Evolutionary conservation across 768 basidiomycete species (phyloP).

Genomic region (Suillus brevipes): DNA sequence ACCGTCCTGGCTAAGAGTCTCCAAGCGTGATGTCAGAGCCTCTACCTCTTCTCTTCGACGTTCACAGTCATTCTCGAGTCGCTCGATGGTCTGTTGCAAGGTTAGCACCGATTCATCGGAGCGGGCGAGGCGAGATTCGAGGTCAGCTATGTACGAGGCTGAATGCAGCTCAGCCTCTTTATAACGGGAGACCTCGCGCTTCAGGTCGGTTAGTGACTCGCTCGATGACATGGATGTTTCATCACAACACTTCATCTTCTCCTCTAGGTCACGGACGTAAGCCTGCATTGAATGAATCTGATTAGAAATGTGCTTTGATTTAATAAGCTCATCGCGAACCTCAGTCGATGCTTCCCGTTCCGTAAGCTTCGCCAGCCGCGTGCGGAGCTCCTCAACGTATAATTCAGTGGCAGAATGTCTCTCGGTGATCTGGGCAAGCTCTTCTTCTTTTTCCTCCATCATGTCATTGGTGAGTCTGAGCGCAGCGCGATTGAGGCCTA

Average conservation of each 20-base stretch:
- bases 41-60: conserved; percentile 71
- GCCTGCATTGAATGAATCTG: conserved; percentile 49
- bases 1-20: conserved; percentile 67
- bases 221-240: conserved; percentile 76
- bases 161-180: conserved; percentile 76
- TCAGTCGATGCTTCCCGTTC: conserved; percentile 93
- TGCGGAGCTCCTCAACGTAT: conserved; percentile 84
- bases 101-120: conserved; percentile 75
- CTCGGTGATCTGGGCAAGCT: conserved; percentile 63
- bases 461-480: conserved; percentile 89
- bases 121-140: conserved; percentile 78
- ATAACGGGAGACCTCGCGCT: conserved; percentile 76
- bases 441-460: conserved; percentile 88
- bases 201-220: conserved; percentile 80
- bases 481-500: conserved; percentile 84
- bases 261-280: conserved; percentile 91
- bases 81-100: conserved; percentile 71
- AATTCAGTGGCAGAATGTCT: conserved; percentile 77
- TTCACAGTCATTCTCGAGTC: conserved; percentile 74
- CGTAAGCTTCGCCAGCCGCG: conserved; percentile 74
- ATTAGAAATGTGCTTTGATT: conserved; percentile 5
- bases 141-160: conserved; percentile 77
- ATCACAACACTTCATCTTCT: conserved; percentile 83
- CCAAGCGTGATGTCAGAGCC: conserved; percentile 68
- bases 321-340: conserved; percentile 40